Percentiles rank a stretch among this genome's conserved stretches.
These are phyloP conservation scores for Isoetes taiwanensis DNA, from an alignment of 75 land plant genomes.

Conservation along the genomic window DNA sequence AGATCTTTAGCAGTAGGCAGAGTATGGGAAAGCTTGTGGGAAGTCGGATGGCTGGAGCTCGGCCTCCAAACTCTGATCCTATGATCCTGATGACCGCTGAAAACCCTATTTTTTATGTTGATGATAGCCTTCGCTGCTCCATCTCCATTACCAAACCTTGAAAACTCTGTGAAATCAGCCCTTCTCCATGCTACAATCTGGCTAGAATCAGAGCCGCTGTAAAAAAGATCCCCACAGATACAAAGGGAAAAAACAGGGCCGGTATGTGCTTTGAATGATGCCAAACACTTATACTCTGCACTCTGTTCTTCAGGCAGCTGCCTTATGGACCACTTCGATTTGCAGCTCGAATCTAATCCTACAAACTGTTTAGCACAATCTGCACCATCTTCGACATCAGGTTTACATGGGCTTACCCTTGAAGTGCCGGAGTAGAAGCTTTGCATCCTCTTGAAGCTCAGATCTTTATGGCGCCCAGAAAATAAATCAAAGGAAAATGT, in stretches of 20 bases:
- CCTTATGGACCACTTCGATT: too few relatives aligned
- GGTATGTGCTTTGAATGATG: not conserved
- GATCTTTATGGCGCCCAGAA: too few relatives aligned
- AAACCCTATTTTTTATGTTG: not conserved
- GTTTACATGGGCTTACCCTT: too few relatives aligned
- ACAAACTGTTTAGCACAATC: too few relatives aligned
- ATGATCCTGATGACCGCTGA: not conserved
- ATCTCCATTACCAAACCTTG: not conserved
- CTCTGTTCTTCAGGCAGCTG: too few relatives aligned
- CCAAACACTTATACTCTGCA: not conserved
- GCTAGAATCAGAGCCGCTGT: not conserved
- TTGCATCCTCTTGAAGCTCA: too few relatives aligned
- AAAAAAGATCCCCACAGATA: not conserved
- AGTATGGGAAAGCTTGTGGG: not conserved
- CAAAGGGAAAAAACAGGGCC: not conserved
- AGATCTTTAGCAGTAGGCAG: not conserved
- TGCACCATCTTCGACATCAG: too few relatives aligned
- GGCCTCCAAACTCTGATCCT: not conserved
- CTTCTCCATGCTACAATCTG: not conserved
- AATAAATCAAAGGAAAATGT: too few relatives aligned
- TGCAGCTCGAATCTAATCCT: too few relatives aligned
- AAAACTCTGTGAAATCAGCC: not conserved
- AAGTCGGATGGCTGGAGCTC: not conserved
- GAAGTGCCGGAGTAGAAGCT: too few relatives aligned
- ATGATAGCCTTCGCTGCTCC: not conserved